Percentiles rank a stretch among this genome's conserved stretches.
phyloP scores from a whole-genome alignment of 805 yeast species.

The Kurtzmaniella fragi region DNA sequence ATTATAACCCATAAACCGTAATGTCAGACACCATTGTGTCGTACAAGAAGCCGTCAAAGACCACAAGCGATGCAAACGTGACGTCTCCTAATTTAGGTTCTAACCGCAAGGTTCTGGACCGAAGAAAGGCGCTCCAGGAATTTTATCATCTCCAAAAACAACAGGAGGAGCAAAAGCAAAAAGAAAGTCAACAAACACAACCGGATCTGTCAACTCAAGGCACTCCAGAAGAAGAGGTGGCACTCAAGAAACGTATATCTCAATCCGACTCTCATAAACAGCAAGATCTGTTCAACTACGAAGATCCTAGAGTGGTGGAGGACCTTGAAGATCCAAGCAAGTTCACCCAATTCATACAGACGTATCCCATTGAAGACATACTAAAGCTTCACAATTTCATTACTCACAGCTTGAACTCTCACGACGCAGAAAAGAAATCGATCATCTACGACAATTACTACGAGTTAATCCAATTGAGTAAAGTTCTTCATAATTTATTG shows the following conservation, averaged over 20 bases:
- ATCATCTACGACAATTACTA: conserved; percentile 73
- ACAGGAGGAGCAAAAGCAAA: conserved; percentile 7
- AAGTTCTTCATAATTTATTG: conserved; percentile 36
- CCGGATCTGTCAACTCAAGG: not conserved
- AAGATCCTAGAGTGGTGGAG: not conserved
- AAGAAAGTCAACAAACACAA: conserved; percentile 1
- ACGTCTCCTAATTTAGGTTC: not conserved
- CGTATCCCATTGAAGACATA: conserved; percentile 23
- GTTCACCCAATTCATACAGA: conserved; percentile 16
- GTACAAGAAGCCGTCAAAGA: conserved; percentile 19
- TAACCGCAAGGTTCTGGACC: conserved; percentile 29
- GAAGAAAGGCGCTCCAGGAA: conserved; percentile 39
- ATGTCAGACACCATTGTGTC: conserved; percentile 18
- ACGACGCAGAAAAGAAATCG: conserved; percentile 59
- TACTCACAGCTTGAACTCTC: conserved; percentile 43
- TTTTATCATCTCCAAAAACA: conserved; percentile 29
- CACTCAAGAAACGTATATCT: too few relatives aligned
- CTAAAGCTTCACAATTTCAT: conserved; percentile 29
- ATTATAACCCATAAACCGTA: not conserved
- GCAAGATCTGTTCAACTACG: not conserved
- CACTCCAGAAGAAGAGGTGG: too few relatives aligned
- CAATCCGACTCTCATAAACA: not conserved
- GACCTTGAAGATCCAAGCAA: conserved; percentile 15
- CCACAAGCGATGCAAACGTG: not conserved
- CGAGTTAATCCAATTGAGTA: conserved; percentile 64